These are phyloP conservation scores for Rostrohypoxylon terebratum DNA, from an alignment of 495 filamentous ascomycete genomes.

Conservation along the genomic window DNA sequence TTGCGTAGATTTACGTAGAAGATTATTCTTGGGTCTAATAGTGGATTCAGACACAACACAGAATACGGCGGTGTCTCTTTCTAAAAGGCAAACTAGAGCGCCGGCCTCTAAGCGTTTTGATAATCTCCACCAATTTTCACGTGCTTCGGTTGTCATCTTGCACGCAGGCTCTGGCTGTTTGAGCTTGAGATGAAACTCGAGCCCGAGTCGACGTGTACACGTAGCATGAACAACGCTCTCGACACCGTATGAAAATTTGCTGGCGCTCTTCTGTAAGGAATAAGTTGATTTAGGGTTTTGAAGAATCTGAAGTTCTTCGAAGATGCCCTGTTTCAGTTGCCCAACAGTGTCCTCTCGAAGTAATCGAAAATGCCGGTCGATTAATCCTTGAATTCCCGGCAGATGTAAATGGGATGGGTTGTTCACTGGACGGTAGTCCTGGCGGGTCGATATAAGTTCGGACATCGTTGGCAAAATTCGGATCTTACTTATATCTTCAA, in stretches of 20 bases:
- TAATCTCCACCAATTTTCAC: slow-evolving; percentile 68
- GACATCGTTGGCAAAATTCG: slow-evolving; percentile 70
- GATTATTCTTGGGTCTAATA: slow-evolving; percentile 16
- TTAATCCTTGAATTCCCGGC: slow-evolving; percentile 65
- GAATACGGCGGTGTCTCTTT: slow-evolving; percentile 62
- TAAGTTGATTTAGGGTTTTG: slow-evolving; percentile 3
- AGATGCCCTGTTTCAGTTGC: slow-evolving; percentile 67
- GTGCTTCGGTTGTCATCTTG: slow-evolving; percentile 40
- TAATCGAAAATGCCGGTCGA: slow-evolving; percentile 77
- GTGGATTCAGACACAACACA: slow-evolving; percentile 60
- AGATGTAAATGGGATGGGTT: slow-evolving; percentile 65
- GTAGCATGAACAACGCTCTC: slow-evolving; percentile 51
- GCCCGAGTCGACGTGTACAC: slow-evolving; percentile 60
- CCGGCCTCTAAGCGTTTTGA: slow-evolving; percentile 66
- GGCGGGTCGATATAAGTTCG: slow-evolving; percentile 65
- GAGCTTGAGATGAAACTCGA: slow-evolving; percentile 65
- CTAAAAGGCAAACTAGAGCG: slow-evolving; percentile 68
- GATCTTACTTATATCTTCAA: slow-evolving; percentile 67
- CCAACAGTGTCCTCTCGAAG: slow-evolving; percentile 73
- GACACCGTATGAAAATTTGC: slow-evolving; percentile 55
- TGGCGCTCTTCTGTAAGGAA: slow-evolving; percentile 28
- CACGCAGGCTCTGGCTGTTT: slow-evolving; percentile 60
- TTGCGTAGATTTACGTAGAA: neutral
- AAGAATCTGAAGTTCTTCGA: slow-evolving; percentile 51
- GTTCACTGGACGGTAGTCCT: slow-evolving; percentile 69